Evolutionary conservation across 2,329 filamentous ascomycete species (phyloP).

Genomic region (Colletotrichum sp.): DNA sequence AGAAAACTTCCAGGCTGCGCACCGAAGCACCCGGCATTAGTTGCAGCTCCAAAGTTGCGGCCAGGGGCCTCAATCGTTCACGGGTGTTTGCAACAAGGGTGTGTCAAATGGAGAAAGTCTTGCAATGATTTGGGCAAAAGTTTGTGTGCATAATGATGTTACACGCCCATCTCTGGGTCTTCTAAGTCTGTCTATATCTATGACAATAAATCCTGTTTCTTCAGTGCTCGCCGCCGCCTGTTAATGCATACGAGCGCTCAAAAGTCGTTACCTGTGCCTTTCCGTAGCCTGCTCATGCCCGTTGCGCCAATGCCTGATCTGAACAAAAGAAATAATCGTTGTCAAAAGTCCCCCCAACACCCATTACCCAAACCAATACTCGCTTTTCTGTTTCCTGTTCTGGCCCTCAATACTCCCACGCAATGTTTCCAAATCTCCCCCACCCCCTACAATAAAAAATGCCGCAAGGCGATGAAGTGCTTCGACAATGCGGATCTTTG

Average conservation of each 20-base stretch:
- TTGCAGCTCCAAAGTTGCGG: background rate
- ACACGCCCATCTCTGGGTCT: background rate
- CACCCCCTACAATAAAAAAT: background rate
- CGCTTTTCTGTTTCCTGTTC: background rate
- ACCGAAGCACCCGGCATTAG: accelerated
- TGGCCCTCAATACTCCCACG: background rate
- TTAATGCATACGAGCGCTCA: background rate
- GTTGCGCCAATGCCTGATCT: background rate
- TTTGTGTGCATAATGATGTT: background rate
- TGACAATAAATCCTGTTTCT: background rate
- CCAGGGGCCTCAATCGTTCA: background rate
- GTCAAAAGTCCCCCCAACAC: background rate
- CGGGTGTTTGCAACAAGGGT: accelerated
- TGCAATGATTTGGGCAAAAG: background rate
- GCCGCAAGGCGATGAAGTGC: background rate
- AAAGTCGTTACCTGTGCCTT: background rate
- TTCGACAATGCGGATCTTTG: background rate
- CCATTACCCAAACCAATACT: background rate
- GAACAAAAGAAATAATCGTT: background rate
- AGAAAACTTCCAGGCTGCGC: background rate
- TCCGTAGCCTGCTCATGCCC: background rate
- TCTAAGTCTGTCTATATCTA: background rate
- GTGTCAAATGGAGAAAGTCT: accelerated
- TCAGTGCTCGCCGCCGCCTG: background rate
- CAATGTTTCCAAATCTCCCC: background rate